Evolutionary conservation across 2,329 filamentous ascomycete species (phyloP), one percentile per base, ranked within the genome.

Genomic region (Aspergillus sp.): DNA sequence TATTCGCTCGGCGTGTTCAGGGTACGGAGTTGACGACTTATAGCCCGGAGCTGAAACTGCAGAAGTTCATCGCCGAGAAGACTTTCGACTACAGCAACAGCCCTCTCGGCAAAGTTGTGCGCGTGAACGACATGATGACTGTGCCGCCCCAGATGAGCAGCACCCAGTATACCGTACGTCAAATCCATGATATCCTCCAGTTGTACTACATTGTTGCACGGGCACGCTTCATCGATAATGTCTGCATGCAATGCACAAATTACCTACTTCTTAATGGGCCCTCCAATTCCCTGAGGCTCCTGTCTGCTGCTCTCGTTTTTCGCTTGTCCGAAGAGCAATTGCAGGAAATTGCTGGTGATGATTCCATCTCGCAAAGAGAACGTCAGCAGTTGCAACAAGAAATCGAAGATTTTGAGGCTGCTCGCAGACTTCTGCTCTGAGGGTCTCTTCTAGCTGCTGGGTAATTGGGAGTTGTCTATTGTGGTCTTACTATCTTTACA

Each of bases 191-290:
- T 61, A 83, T 85, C 1, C 77, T 91, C 0, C 69, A 79, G 25
- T 80, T 83, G 3, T 91, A 88, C 72, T 90, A 91, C 76, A 80
- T 84, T 28, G 83, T 89, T 1, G 80, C 87, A 0, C 79, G 79
- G 13, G 84, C 85, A 68, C 82, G 87, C 0, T 89, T 91, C 60
- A 81, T 89, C 1, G 89, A 91, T 66, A 83, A 79, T 3, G 72
- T 92, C 1, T 87, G 81, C 68, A 82, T 83, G 63, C 88, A 90
- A 64, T 85, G 82, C 0, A 76, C 85, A 1, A 82, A 84, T 48
- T 75, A 87, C 67, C 80, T 80, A 61, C 77, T 91, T 0, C 73
- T 90, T 0, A 75, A 74, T 1, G 81, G 83, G 0, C 68, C 79
- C 0, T 64, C 78, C 0, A 83, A 83, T 6, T 87, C 87, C 0